Percentiles rank a stretch among this genome's conserved stretches.
These are phyloP conservation scores for Cryptosporidium viatorum DNA, from an alignment of 169 alveolate species.

Conservation along the genomic window DNA sequence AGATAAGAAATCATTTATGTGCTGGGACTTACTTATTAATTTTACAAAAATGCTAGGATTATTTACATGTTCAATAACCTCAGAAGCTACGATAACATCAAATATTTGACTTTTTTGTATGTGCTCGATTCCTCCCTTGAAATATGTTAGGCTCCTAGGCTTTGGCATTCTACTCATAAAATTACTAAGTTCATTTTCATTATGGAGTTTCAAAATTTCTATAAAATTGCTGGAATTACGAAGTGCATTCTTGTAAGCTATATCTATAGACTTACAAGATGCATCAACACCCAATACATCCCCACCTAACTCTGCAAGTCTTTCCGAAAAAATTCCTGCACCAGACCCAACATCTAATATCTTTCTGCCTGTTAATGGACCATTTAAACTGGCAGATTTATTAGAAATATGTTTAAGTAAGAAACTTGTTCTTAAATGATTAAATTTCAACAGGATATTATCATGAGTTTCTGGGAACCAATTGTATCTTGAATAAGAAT, in stretches of 20 bases:
- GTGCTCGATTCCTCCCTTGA: neutral
- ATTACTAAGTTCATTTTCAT: neutral
- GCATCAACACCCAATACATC: conserved; percentile 2
- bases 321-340: conserved; percentile 18
- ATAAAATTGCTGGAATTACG: neutral
- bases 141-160: neutral
- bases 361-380: conserved; percentile 1
- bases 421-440: conserved; percentile 5
- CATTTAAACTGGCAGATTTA: conserved; percentile 11
- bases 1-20: neutral
- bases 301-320: conserved; percentile 11
- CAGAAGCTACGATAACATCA: conserved; percentile 12
- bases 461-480: conserved; percentile 8
- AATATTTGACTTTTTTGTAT: neutral
- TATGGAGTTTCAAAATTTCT: neutral
- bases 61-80: conserved; percentile 14
- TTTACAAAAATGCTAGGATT: neutral
- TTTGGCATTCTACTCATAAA: neutral
- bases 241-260: conserved; percentile 12
- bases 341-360: conserved; percentile 42
- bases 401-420: conserved; percentile 1
- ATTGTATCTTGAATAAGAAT: neutral
- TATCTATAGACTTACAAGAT: neutral
- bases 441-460: neutral
- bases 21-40: conserved; percentile 3